These are phyloP conservation scores for Petunia secreta DNA, from an alignment of 257 asterid genomes.

Conservation along the genomic window DNA sequence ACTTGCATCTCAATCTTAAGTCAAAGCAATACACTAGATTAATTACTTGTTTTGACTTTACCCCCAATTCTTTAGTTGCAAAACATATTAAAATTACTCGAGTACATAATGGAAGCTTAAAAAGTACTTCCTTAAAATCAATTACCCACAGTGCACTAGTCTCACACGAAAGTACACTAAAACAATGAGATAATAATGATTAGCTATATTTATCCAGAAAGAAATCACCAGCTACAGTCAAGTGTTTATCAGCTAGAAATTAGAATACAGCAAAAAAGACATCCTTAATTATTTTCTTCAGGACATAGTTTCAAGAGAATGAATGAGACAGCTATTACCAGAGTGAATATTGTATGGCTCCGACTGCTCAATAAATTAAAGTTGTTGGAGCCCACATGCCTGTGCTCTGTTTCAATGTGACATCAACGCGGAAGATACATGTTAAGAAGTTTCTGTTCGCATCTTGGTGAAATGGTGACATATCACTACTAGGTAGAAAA, in stretches of 20 bases:
- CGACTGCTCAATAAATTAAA: constrained; percentile 91
- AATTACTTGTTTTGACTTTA: constrained; percentile 12
- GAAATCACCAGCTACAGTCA: not conserved
- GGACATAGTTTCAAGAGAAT: constrained; percentile 2
- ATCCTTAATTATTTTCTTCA: constrained; percentile 6
- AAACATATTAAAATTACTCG: not conserved
- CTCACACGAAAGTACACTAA: not conserved
- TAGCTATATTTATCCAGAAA: constrained; percentile 1
- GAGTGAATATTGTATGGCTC: constrained; percentile 89
- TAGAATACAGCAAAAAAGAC: constrained; percentile 8
- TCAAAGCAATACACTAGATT: not conserved
- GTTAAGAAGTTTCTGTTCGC: constrained; percentile 18
- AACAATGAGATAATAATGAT: constrained; percentile 9
- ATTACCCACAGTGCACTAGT: not conserved
- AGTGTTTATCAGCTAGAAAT: constrained; percentile 15
- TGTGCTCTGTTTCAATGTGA: constrained; percentile 58
- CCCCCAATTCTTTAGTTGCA: not conserved
- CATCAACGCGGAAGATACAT: constrained; percentile 31
- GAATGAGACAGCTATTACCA: constrained; percentile 52
- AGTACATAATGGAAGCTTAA: not conserved
- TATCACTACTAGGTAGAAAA: constrained; percentile 8
- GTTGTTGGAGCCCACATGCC: constrained; percentile 91
- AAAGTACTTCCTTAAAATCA: not conserved
- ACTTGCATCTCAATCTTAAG: constrained; percentile 9
- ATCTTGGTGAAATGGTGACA: constrained; percentile 3